Percentiles rank a stretch among this genome's conserved stretches.
phyloP scores from a whole-genome alignment of 805 yeast genomes.

The Wickerhamiella qilinensis region DNA sequence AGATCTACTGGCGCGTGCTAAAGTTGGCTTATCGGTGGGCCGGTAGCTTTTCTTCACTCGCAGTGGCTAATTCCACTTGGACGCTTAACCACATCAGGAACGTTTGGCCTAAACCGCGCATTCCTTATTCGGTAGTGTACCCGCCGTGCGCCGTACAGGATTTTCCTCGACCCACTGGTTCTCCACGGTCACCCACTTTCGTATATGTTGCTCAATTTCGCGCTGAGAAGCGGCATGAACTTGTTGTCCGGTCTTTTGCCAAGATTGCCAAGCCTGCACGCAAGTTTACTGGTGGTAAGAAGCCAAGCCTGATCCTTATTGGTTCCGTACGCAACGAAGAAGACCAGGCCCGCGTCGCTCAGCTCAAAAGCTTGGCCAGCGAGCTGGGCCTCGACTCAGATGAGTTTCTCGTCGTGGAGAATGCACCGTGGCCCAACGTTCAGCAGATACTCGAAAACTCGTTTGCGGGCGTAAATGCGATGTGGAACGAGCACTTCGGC shows the following conservation, averaged over 20 bases:
- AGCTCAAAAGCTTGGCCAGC: conserved; percentile 31
- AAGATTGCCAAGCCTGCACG: conserved; percentile 25
- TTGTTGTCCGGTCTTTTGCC: conserved; percentile 50
- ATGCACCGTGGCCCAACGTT: conserved; percentile 56
- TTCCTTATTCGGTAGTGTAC: conserved; percentile 37
- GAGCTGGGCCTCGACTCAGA: conserved; percentile 27
- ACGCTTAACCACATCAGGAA: conserved; percentile 55
- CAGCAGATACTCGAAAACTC: conserved; percentile 36
- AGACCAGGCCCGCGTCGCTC: conserved; percentile 45
- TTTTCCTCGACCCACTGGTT: conserved; percentile 19
- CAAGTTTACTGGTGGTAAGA: conserved; percentile 11
- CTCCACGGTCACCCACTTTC: conserved; percentile 13
- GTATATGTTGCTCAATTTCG: conserved; percentile 82
- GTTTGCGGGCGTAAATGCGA: conserved; percentile 74
- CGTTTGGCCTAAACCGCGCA: conserved; percentile 41
- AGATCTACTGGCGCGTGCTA: conserved; percentile 56
- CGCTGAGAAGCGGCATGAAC: conserved; percentile 79
- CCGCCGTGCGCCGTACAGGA: conserved; percentile 81
- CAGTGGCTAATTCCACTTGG: conserved; percentile 82
- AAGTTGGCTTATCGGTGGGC: conserved; percentile 45
- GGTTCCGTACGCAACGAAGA: conserved; percentile 67
- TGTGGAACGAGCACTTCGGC: conserved; percentile 99
- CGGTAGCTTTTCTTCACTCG: conserved; percentile 51
- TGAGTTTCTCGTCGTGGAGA: conserved; percentile 42
- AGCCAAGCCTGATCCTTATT: conserved; percentile 41